Base-by-base conservation (phyloP, 148 eudicot species). In the Vaccinium darrowii region DNA sequence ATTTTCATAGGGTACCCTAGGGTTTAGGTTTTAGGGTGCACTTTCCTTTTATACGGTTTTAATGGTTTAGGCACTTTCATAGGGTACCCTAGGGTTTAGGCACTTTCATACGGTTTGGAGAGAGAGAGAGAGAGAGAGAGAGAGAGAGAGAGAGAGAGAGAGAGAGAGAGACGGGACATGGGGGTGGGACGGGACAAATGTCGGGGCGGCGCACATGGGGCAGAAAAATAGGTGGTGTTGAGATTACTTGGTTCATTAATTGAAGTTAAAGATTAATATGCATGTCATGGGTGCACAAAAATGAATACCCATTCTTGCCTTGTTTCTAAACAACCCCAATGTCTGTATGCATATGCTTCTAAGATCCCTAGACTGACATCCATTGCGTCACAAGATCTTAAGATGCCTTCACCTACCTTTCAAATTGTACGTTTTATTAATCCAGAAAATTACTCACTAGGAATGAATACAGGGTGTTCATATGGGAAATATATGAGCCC, bases 311-410 rank as follows among this genome's bases (percentile, higher is more conserved):
- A 43, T 75, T 75, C 78, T 75, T 47, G 76, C 0, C 1, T 36
- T 36, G 21, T 36, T 75, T 7, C 27, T 39, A 19, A 75, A 75
- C 76, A 19, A 75, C 27, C 27, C 52, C 23, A 7, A 8, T 9
- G n/a, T 23, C 39, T 39, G 50, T 74, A 36, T 36, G n/a, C 53
- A 18, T 25, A 75, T 9, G 53, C 78, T 75, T 43, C 15, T 21
- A 75, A 75, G 49, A 43, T 47, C 51, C 78, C 52, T 18, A 75
- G 25, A 43, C 78, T 2, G 12, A 75, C 78, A 49, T 75, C 53
- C 78, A 74, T 74, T 47, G n/a, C 27, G 8, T 75, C 78, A 75
- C 78, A 47, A 75, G 53, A 18, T 39, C 51, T 33, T 73, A 73
- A 75, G 50, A 18, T 1, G 5, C 25, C 25, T 74, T 74, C 43